Conservation (phyloP, 345 rosid genomes). For the Mallotus nudiflorus region DNA sequence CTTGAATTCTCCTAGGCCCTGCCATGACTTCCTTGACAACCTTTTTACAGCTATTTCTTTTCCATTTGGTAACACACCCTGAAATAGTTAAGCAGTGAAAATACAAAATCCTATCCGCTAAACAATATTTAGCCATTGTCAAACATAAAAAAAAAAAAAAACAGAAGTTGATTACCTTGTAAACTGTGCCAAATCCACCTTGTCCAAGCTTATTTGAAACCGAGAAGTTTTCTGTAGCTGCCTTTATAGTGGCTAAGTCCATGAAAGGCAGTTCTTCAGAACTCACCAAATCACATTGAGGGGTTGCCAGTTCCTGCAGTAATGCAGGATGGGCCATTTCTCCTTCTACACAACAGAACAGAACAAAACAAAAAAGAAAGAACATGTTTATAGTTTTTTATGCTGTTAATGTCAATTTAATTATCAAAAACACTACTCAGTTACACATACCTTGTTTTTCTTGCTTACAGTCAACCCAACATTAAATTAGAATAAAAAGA, state of each 20-base stretch:
- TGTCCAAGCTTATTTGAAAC: constrained; percentile 18
- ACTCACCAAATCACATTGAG: constrained; percentile 24
- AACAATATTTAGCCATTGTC: background rate
- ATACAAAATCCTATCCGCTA: background rate
- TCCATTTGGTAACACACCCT: constrained; percentile 19
- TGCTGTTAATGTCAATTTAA: background rate
- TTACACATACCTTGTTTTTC: constrained; percentile 24
- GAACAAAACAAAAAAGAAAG: background rate
- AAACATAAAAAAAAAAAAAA: background rate
- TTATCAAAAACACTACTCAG: no score
- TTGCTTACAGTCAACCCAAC: constrained; percentile 1
- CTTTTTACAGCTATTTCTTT: constrained; percentile 23
- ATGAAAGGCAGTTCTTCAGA: constrained; percentile 26
- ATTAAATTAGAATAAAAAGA: constrained; percentile 22
- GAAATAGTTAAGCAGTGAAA: background rate
- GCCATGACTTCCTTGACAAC: constrained; percentile 17
- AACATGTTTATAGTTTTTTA: background rate
- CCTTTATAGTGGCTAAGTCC: background rate
- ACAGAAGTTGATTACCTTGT: background rate
- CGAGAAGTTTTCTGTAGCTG: constrained; percentile 18
- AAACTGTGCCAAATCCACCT: constrained; percentile 22
- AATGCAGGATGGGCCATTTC: constrained; percentile 21
- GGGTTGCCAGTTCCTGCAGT: constrained; percentile 24
- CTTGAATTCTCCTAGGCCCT: constrained; percentile 22
- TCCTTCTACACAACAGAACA: constrained; percentile 26